Conservation (phyloP, 2,329 filamentous ascomycete genomes). For the Pseudogymnoascus sp. region DNA sequence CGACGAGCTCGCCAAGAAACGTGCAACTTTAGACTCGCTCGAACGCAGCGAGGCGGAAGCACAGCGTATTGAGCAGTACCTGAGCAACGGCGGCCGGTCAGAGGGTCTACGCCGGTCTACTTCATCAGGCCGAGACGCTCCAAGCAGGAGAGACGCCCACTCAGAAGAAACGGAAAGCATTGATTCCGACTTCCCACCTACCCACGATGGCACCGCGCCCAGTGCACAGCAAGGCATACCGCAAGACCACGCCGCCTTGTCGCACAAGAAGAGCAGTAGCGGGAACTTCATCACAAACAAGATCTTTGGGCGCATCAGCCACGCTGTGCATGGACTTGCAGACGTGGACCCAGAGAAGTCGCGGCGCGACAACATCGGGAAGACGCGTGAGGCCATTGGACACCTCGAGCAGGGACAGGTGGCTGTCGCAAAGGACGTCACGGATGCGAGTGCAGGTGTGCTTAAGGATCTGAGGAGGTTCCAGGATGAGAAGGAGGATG, state of each 20-base stretch:
- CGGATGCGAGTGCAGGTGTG: conserved; percentile 83
- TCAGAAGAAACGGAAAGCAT: conserved; percentile 79
- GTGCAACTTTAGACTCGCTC: conserved; percentile 72
- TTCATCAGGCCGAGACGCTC: conserved; percentile 47
- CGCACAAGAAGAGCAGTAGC: conserved; percentile 74
- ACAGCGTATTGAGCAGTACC: conserved; percentile 86
- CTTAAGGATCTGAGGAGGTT: conserved; percentile 87
- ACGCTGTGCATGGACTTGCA: conserved; percentile 92
- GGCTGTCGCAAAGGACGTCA: conserved; percentile 84
- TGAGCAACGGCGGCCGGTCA: conserved; percentile 63
- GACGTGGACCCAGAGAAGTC: conserved; percentile 94
- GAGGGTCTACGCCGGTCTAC: conserved; percentile 62
- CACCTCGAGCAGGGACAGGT: conserved; percentile 87
- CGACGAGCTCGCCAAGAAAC: conserved; percentile 87
- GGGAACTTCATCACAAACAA: conserved; percentile 89
- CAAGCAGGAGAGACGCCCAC: conserved; percentile 34
- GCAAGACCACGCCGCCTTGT: conserved; percentile 39
- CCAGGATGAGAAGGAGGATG: conserved; percentile 91
- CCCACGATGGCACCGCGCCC: conserved; percentile 70
- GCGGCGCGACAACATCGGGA: conserved; percentile 86
- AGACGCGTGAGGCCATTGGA: conserved; percentile 80
- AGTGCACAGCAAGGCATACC: conserved; percentile 66
- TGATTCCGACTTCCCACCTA: conserved; percentile 92
- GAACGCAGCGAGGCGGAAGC: conserved; percentile 91
- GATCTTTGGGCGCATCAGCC: conserved; percentile 90